Evolutionary conservation across 306 rosid genomes (phyloP).

Genomic region (Castanospermum australe): DNA sequence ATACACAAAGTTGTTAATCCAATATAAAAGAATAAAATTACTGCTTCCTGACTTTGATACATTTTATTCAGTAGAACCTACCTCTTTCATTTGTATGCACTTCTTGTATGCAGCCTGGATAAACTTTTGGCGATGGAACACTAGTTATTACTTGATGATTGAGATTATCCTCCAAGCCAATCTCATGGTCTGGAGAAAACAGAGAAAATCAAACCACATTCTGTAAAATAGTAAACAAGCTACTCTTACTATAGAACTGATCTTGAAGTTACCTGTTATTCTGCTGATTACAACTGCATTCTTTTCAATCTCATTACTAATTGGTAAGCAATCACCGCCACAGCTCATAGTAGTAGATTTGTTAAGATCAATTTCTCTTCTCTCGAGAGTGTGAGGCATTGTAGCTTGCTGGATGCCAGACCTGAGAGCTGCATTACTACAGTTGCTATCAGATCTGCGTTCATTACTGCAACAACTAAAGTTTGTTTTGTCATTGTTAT

Average conservation of each 20-base stretch:
- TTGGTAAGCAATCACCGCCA: conserved; percentile 6
- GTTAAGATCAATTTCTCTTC: conserved; percentile 24
- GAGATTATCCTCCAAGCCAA: conserved; percentile 18
- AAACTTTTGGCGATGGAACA: conserved; percentile 16
- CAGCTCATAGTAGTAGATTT: conserved; percentile 9
- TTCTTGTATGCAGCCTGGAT: conserved; percentile 33
- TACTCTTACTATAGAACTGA: conserved; percentile 12
- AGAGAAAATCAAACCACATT: conserved; percentile 8
- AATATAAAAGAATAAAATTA: background rate
- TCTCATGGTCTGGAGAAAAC: conserved; percentile 40
- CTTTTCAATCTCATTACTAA: conserved; percentile 32
- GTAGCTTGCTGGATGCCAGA: conserved; percentile 37
- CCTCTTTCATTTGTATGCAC: conserved; percentile 30
- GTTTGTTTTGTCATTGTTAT: conserved; percentile 3
- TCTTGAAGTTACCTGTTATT: conserved; percentile 38
- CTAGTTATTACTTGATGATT: conserved; percentile 18
- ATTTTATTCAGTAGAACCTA: conserved; percentile 11
- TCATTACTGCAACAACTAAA: conserved; percentile 11
- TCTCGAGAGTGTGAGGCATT: conserved; percentile 6
- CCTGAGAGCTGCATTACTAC: conserved; percentile 1
- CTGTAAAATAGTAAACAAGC: background rate
- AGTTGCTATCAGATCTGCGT: conserved; percentile 14
- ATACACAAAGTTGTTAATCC: background rate
- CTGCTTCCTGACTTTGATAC: background rate
- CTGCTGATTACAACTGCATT: conserved; percentile 9